These are phyloP conservation scores for Adansonia rubrostipa DNA, from an alignment of 441 rosid genomes.

Conservation along the genomic window DNA sequence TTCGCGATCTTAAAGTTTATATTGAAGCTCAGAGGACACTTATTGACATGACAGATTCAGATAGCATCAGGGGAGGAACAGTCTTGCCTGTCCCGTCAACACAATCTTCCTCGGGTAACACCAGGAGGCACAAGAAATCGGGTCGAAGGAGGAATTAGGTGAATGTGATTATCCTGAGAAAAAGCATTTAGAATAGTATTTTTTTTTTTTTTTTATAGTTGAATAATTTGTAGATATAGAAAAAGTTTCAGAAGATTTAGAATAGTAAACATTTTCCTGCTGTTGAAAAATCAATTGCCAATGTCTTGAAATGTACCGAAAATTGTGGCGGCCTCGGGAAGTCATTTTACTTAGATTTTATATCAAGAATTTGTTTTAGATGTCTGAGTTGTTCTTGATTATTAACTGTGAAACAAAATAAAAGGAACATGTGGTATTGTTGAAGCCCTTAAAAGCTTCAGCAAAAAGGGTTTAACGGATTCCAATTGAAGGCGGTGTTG, in stretches of 20 bases:
- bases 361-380: too few relatives aligned
- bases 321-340: neutral
- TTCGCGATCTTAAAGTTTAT: constrained; percentile 77
- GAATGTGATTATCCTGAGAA: neutral
- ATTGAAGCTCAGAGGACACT: constrained; percentile 81
- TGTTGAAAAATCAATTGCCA: neutral
- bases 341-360: neutral
- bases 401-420: neutral
- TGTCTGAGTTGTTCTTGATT: neutral
- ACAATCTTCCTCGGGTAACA: constrained; percentile 49
- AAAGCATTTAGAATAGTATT: neutral
- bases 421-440: too few relatives aligned
- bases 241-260: constrained; percentile 15
- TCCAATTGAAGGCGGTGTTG: too few relatives aligned
- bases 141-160: constrained; percentile 56
- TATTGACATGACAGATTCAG: neutral
- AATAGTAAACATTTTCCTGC: neutral
- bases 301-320: neutral
- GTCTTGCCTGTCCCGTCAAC: constrained; percentile 65
- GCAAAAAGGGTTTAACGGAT: too few relatives aligned
- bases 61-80: constrained; percentile 37
- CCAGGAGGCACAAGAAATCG: constrained; percentile 50
- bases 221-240: neutral
- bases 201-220: neutral
- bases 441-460: too few relatives aligned